Base-by-base conservation (phyloP, 2,329 filamentous ascomycete genomes). In the Rutstroemia sp. region DNA sequence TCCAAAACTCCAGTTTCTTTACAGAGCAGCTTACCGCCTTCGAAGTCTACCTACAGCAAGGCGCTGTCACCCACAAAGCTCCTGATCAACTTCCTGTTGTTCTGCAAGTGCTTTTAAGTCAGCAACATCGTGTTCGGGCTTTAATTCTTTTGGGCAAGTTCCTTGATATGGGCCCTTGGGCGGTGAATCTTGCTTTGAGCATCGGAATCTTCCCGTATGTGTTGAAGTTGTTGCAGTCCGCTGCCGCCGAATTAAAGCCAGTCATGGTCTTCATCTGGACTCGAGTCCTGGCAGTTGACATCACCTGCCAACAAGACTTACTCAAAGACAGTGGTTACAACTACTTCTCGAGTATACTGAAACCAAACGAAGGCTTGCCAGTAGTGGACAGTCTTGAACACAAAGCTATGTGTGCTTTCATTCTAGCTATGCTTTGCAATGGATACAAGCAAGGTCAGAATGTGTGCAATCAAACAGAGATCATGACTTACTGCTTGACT, bases 191-290 rank as follows among this genome's bases (percentile, higher is more conserved):
- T 42, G 94, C 94, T 16, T 79, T 99, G 16, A 96, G 92, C 71
- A 99, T 99, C 60, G 94, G 94, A 23, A 99, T 99, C 60, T 99
- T 99, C 71, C 94, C 94, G 0, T 99, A 99, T 68, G 94, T 99
- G n/a, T 76, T 99, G 36, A 99, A 99, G 73, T 78, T 99, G 25
- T 76, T 99, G 17, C 94, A 99, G 70, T 97, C 94, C 4, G 92
- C 95, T 48, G 94, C 94, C 0, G 82, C 90, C 48, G 94, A 99
- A 71, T 75, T 99, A 60, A 97, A 97, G 68, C 92, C 94, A 0
- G 92, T 97, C 58, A 97, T 99, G 94, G 92, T 99, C 5, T 99
- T 97, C 71, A 99, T 99, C 61, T 99, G 94, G 94, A 92, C 94
- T 5, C 83, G 94, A 49, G 90, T 99, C 45, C 82, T 99, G 61